A percentile compares a stretch with the other conserved stretches of the same genome.
phyloP scores from a whole-genome alignment of 75 land plant genomes.

The Pinus albicaulis region DNA sequence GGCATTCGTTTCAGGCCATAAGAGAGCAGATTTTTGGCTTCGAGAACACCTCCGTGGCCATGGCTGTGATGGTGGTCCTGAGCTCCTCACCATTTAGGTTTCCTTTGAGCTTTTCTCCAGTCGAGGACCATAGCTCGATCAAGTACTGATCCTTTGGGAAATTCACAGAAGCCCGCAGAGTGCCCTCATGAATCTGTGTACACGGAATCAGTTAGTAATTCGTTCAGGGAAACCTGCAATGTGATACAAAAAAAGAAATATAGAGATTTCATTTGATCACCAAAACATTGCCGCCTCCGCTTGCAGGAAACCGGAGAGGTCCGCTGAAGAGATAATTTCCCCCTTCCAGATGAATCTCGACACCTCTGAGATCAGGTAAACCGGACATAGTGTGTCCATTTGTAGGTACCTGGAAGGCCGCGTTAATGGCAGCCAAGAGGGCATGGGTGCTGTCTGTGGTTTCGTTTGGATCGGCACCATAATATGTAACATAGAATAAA shows the following conservation, averaged over 20 bases:
- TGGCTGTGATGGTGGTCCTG: neutral
- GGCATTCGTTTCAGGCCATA: too few species aligned
- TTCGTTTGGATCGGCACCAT: constrained; percentile 60
- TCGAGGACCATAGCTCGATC: too few species aligned
- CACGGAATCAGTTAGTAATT: too few species aligned
- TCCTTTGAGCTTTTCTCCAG: constrained; percentile 2
- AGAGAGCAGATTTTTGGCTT: too few species aligned
- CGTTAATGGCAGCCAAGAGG: constrained; percentile 29
- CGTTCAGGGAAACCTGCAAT: too few species aligned
- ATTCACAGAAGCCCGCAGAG: too few species aligned
- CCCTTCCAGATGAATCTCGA: constrained; percentile 58
- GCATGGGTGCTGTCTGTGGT: constrained; percentile 46
- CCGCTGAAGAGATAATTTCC: constrained; percentile 18
- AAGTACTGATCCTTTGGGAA: too few species aligned
- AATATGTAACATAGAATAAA: constrained; percentile 2
- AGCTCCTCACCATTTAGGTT: neutral
- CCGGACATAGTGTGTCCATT: constrained; percentile 36
- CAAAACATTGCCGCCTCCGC: constrained; percentile 56
- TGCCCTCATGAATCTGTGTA: constrained; percentile 48
- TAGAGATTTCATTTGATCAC: too few species aligned
- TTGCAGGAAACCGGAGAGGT: constrained; percentile 42
- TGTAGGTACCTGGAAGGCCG: constrained; percentile 30
- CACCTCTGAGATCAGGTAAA: constrained; percentile 56
- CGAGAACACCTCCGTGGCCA: too few species aligned
- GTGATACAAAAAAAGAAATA: too few species aligned